phyloP scores from a whole-genome alignment of 2,329 filamentous ascomycete genomes.

The Neobulgaria alba region DNA sequence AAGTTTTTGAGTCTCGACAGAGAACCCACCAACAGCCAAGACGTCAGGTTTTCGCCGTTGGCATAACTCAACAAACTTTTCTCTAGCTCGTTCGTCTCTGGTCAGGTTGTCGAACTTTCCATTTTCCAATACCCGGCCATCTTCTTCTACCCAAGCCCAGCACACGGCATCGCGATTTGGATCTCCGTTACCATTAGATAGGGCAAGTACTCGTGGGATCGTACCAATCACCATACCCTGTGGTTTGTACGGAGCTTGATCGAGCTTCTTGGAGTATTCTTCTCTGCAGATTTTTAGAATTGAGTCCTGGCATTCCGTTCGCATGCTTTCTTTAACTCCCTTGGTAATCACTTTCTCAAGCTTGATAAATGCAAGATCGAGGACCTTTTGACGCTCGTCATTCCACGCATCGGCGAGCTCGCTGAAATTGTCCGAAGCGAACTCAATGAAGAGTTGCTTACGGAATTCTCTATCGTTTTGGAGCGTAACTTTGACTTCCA shows the following conservation, averaged over 20 bases:
- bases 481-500: slow-evolving; percentile 76
- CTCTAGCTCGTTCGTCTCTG: slow-evolving; percentile 56
- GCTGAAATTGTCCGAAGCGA: slow-evolving; percentile 91
- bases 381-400: slow-evolving; percentile 70
- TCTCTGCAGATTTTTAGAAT: slow-evolving; percentile 83
- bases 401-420: slow-evolving; percentile 96
- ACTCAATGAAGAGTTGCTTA: slow-evolving; percentile 68
- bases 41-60: slow-evolving; percentile 79
- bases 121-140: slow-evolving; percentile 80
- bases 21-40: slow-evolving; percentile 80
- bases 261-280: slow-evolving; percentile 79
- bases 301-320: slow-evolving; percentile 88
- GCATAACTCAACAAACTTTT: slow-evolving; percentile 70
- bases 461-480: slow-evolving; percentile 70
- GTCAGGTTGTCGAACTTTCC: slow-evolving; percentile 78
- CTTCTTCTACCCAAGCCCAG: slow-evolving; percentile 91
- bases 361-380: slow-evolving; percentile 74
- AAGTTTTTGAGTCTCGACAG: slow-evolving; percentile 76
- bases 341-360: slow-evolving; percentile 79
- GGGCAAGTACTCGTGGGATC: slow-evolving; percentile 72
- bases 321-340: slow-evolving; percentile 88
- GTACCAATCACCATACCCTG: slow-evolving; percentile 88
- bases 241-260: slow-evolving; percentile 93
- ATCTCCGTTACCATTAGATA: slow-evolving; percentile 79
- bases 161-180: slow-evolving; percentile 67